These are phyloP conservation scores for Talaromyces sp. DNA, from an alignment of 2,329 filamentous ascomycete genomes.

Conservation along the genomic window DNA sequence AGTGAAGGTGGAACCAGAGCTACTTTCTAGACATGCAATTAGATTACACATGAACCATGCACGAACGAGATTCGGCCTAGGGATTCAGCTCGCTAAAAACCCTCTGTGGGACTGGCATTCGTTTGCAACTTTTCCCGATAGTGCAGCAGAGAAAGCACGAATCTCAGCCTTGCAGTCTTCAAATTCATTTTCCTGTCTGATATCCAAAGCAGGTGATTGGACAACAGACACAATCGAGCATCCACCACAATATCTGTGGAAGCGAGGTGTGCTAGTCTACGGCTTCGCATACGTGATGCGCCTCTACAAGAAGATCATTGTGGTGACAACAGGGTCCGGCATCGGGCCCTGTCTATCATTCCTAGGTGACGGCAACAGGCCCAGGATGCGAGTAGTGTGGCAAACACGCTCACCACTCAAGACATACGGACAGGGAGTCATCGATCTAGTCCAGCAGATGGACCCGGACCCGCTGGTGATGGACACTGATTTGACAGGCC, in stretches of 20 bases:
- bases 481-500: constrained; percentile 58
- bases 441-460: constrained; percentile 54
- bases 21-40: constrained; percentile 69
- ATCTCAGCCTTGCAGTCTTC: background rate
- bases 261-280: constrained; percentile 63
- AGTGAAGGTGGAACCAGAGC: constrained; percentile 62
- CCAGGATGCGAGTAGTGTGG: constrained; percentile 62
- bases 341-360: constrained; percentile 67
- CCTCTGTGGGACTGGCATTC: constrained; percentile 71
- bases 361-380: constrained; percentile 48
- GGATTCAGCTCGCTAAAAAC: constrained; percentile 58
- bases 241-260: constrained; percentile 63
- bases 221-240: constrained; percentile 61
- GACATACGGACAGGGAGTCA: constrained; percentile 60
- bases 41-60: constrained; percentile 67
- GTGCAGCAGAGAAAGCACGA: constrained; percentile 38
- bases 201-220: constrained; percentile 75
- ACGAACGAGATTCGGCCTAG: constrained; percentile 55
- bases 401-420: constrained; percentile 59
- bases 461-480: constrained; percentile 65
- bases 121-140: constrained; percentile 68
- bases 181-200: constrained; percentile 59
- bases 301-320: constrained; percentile 62
- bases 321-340: constrained; percentile 70
- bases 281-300: constrained; percentile 66